Evolutionary conservation across 768 basidiomycete genomes (phyloP).

Genomic region (Peribolospora kevripleyi): DNA sequence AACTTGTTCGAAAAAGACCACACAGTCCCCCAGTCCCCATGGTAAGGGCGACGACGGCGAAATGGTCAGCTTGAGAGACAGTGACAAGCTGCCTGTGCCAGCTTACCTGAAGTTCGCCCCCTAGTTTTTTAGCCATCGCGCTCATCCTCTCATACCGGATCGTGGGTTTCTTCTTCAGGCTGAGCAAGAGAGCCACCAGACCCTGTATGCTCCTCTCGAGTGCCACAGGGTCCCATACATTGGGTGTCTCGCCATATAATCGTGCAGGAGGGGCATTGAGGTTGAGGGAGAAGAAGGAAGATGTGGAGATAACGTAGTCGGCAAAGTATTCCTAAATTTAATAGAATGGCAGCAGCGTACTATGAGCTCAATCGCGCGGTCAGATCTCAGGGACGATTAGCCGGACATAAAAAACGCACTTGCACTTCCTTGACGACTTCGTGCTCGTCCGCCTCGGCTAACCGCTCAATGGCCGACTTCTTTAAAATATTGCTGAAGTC

Average conservation of each 20-base stretch:
- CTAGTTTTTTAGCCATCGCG: slow-evolving; percentile 69
- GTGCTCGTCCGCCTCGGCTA: slow-evolving; percentile 83
- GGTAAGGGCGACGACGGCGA: background rate
- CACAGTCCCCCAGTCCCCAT: background rate
- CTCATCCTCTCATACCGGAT: slow-evolving; percentile 90
- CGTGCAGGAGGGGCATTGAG: slow-evolving; percentile 23
- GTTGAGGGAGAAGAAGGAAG: slow-evolving; percentile 67
- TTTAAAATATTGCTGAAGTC: slow-evolving; percentile 88
- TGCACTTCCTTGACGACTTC: slow-evolving; percentile 94
- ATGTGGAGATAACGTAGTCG: slow-evolving; percentile 71
- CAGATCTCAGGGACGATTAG: background rate
- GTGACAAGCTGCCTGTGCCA: background rate
- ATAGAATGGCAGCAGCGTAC: background rate
- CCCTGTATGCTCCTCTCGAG: slow-evolving; percentile 44
- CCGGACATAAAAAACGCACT: slow-evolving; percentile 25
- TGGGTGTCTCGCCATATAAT: slow-evolving; percentile 46
- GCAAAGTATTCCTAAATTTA: slow-evolving; percentile 66
- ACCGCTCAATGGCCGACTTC: slow-evolving; percentile 68
- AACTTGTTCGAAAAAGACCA: slow-evolving; percentile 27
- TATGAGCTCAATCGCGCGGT: too few relatives aligned
- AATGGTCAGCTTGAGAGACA: background rate
- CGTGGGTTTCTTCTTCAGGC: slow-evolving; percentile 83
- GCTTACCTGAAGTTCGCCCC: slow-evolving; percentile 54
- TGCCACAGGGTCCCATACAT: slow-evolving; percentile 33
- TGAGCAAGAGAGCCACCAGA: slow-evolving; percentile 61